Conservation (phyloP, 768 basidiomycete species). For the Tulasnella sp. region DNA sequence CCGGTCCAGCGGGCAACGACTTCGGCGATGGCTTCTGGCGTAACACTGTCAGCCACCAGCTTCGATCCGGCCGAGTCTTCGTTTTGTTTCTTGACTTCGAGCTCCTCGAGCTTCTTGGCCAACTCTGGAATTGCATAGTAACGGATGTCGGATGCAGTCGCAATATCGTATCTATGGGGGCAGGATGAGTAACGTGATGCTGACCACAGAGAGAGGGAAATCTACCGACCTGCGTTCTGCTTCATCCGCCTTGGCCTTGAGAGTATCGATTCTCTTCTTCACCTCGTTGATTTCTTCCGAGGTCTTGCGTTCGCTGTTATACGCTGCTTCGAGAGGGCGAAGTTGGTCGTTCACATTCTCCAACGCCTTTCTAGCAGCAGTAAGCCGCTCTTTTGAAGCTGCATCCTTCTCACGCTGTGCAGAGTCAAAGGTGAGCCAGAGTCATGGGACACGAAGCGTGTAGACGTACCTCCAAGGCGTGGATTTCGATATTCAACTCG, state of each 20-base stretch:
- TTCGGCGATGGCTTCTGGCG: slow-evolving; percentile 82
- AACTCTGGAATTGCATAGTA: slow-evolving; percentile 90
- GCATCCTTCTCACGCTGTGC: slow-evolving; percentile 65
- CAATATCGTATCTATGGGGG: slow-evolving; percentile 58
- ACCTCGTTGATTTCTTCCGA: slow-evolving; percentile 69
- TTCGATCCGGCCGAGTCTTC: slow-evolving; percentile 38
- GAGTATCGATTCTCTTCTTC: slow-evolving; percentile 74
- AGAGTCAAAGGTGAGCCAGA: not conserved
- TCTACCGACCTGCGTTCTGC: slow-evolving; percentile 72
- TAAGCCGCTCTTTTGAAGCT: slow-evolving; percentile 74
- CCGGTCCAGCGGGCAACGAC: slow-evolving; percentile 90
- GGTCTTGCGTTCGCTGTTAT: slow-evolving; percentile 73
- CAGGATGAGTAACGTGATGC: slow-evolving; percentile 17
- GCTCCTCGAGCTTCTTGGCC: slow-evolving; percentile 34
- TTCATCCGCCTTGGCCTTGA: slow-evolving; percentile 84
- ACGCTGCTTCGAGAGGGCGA: slow-evolving; percentile 66
- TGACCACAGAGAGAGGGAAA: slow-evolving; percentile 3
- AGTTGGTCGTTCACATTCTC: slow-evolving; percentile 78
- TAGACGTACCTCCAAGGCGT: slow-evolving; percentile 54
- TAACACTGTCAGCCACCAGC: slow-evolving; percentile 52
- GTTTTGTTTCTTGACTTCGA: slow-evolving; percentile 74
- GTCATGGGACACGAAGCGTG: not conserved
- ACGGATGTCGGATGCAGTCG: slow-evolving; percentile 72
- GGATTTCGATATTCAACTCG: slow-evolving; percentile 88
- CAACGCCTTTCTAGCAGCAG: slow-evolving; percentile 58